These are phyloP conservation scores for Paraurostyla sp. DNA, from an alignment of 73 alveolate genomes.

Conservation along the genomic window DNA sequence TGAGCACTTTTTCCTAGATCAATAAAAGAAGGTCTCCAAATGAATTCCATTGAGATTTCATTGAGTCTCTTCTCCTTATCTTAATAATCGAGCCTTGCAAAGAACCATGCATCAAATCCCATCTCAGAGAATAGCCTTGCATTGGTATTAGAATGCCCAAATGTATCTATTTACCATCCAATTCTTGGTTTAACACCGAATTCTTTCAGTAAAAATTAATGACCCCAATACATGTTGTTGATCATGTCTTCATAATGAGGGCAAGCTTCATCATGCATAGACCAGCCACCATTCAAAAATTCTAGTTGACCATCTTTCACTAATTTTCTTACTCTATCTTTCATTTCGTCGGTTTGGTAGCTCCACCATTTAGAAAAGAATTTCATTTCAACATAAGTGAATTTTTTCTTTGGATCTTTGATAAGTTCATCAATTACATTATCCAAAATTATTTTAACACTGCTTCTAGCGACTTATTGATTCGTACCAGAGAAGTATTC, in stretches of 20 bases:
- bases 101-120: constrained; percentile 96
- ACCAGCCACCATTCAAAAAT: constrained; percentile 93
- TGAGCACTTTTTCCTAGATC: constrained; percentile 8
- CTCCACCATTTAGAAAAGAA: constrained; percentile 90
- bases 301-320: constrained; percentile 83
- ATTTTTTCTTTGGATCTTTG: constrained; percentile 80
- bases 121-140: constrained; percentile 91
- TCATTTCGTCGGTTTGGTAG: constrained; percentile 70
- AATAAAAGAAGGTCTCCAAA: constrained; percentile 81
- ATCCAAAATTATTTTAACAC: constrained; percentile 67
- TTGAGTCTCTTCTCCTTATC: constrained; percentile 81
- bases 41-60: constrained; percentile 84
- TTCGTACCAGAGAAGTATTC: constrained; percentile 62
- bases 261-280: constrained; percentile 95
- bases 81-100: constrained; percentile 95
- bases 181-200: too few species aligned
- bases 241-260: constrained; percentile 87
- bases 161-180: constrained; percentile 97
- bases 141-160: constrained; percentile 92
- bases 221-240: constrained; percentile 88
- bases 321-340: constrained; percentile 56
- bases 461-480: constrained; percentile 72
- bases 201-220: constrained; percentile 83
- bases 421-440: constrained; percentile 60
- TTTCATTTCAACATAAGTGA: constrained; percentile 91